Conservation (phyloP, 768 basidiomycete genomes). For the Leccinellum rugosiceps region DNA sequence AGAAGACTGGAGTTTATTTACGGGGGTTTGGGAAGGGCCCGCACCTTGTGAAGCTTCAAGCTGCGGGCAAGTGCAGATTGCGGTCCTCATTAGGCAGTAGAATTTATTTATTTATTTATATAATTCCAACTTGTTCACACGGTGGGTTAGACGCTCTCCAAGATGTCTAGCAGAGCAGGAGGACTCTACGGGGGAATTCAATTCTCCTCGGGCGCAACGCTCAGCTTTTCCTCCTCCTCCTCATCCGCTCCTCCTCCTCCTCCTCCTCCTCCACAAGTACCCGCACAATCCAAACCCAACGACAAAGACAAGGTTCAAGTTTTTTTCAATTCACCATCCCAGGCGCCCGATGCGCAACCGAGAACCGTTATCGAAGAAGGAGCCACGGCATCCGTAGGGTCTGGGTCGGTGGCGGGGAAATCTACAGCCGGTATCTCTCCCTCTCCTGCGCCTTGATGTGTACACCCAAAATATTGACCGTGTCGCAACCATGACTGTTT, state of each 20-base stretch:
- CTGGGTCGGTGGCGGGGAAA: slow-evolving; percentile 39
- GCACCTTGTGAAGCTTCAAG: too few relatives aligned
- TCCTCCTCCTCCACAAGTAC: slow-evolving; percentile 18
- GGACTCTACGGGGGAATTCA: slow-evolving; percentile 87
- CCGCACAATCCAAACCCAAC: slow-evolving; percentile 18
- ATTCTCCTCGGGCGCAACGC: slow-evolving; percentile 67
- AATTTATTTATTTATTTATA: too few relatives aligned
- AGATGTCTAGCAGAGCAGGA: slow-evolving; percentile 76
- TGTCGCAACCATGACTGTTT: slow-evolving; percentile 33
- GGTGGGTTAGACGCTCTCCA: slow-evolving; percentile 25
- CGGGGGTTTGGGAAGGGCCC: too few relatives aligned
- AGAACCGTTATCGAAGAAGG: slow-evolving; percentile 28
- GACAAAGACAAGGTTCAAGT: slow-evolving; percentile 16
- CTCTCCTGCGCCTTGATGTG: slow-evolving; percentile 39
- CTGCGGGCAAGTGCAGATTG: too few relatives aligned
- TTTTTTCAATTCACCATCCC: slow-evolving; percentile 13
- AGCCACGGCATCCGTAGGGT: slow-evolving; percentile 18
- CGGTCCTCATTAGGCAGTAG: too few relatives aligned
- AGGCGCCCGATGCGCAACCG: slow-evolving; percentile 20
- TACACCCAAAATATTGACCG: slow-evolving; percentile 37
- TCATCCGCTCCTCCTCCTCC: slow-evolving; percentile 21
- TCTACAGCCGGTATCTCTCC: slow-evolving; percentile 55
- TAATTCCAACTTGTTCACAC: slow-evolving; percentile 10
- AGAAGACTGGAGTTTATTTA: too few relatives aligned
- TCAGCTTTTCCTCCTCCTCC: slow-evolving; percentile 41